phyloP scores from a whole-genome alignment of 345 rosid genomes.

The Eucalyptus microcorys region DNA sequence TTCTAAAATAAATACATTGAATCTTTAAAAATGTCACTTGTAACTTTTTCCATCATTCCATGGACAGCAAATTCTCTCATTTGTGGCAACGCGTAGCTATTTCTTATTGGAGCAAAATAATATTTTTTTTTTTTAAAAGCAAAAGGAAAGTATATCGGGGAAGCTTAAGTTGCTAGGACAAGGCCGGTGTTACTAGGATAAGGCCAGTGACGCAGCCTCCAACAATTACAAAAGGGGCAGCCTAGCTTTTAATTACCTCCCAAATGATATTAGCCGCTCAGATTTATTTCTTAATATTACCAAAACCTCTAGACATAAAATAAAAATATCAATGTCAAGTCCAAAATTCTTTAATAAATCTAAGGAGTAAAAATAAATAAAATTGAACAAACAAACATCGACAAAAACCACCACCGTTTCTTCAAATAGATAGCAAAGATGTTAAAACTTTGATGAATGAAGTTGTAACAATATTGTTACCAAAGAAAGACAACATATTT shows the following conservation, averaged over 20 bases:
- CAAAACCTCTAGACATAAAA: background rate
- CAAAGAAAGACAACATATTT: background rate
- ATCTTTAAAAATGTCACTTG: background rate
- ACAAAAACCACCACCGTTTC: background rate
- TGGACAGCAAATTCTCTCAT: background rate
- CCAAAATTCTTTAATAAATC: background rate
- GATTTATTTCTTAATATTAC: background rate
- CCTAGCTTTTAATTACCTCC: background rate
- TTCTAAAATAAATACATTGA: background rate
- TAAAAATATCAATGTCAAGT: background rate
- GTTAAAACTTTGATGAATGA: background rate
- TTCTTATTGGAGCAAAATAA: background rate
- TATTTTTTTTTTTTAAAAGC: background rate
- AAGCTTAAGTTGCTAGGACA: background rate
- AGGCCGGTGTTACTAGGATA: background rate
- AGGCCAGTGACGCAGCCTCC: background rate
- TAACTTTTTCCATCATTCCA: background rate
- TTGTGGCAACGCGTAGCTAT: background rate
- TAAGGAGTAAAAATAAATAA: background rate
- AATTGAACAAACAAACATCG: background rate
- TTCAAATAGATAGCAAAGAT: background rate
- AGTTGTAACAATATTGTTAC: background rate
- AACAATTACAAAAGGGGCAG: background rate
- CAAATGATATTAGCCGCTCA: background rate
- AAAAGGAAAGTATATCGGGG: background rate